A percentile compares a stretch with the other conserved stretches of the same genome.
These are phyloP conservation scores for Ophiostoma novo-ulmi DNA, from an alignment of 2,329 filamentous ascomycete species.

Conservation along the genomic window DNA sequence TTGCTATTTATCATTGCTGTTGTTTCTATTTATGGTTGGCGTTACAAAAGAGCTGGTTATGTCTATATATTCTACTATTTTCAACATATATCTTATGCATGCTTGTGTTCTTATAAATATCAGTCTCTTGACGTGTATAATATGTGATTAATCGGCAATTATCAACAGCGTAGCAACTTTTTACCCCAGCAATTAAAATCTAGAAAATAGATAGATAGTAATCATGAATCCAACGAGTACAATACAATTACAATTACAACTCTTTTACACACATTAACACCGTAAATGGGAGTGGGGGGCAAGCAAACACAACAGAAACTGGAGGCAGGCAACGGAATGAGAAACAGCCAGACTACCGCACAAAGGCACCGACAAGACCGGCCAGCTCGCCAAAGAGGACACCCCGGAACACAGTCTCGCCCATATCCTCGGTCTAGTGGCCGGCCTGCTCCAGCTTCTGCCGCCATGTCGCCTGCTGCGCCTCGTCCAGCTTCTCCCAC, in stretches of 20 bases:
- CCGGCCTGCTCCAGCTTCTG: conserved; percentile 62
- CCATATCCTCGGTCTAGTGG: conserved; percentile 73
- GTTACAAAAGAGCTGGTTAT: conserved; percentile 16
- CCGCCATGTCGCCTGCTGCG: conserved; percentile 65
- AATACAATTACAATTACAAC: neutral
- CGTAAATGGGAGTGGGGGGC: neutral
- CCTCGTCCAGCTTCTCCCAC: conserved; percentile 65
- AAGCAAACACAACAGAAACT: neutral
- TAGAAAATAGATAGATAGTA: neutral
- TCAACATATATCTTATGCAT: neutral
- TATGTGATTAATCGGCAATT: neutral
- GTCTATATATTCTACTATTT: conserved; percentile 13
- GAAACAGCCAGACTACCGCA: conserved; percentile 29
- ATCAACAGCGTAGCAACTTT: neutral
- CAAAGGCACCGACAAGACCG: conserved; percentile 52
- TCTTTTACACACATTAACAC: conserved; percentile 4
- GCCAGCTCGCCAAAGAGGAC: conserved; percentile 72
- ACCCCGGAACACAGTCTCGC: conserved; percentile 69
- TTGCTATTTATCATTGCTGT: neutral
- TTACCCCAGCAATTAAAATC: neutral
- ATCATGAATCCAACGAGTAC: neutral
- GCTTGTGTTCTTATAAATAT: neutral
- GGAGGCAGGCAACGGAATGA: too few relatives aligned
- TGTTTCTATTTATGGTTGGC: neutral
- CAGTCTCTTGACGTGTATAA: neutral